Percentiles rank a stretch among this genome's conserved stretches.
Conservation (phyloP, 2,329 filamentous ascomycete species). For the Fusarium udum region DNA sequence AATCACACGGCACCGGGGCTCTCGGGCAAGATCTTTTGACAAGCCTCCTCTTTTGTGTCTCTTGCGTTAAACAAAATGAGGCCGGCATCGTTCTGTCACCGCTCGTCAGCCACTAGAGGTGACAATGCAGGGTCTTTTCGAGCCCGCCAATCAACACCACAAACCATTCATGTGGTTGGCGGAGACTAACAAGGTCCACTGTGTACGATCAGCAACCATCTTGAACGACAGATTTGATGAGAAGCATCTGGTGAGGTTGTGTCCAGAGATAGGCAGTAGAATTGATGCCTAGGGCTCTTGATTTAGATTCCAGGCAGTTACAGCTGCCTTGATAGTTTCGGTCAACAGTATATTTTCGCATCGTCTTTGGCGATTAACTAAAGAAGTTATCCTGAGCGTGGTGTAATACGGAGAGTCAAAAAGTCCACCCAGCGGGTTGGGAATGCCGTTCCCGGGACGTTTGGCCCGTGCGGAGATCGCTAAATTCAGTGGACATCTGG, state of each 20-base stretch:
- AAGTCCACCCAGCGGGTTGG: constrained; percentile 2
- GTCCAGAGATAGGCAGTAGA: constrained; percentile 1
- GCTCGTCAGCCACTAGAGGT: constrained; percentile 29
- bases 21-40: neutral
- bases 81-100: constrained; percentile 29
- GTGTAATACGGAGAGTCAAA: neutral
- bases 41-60: neutral
- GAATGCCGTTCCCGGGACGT: constrained; percentile 5
- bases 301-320: neutral
- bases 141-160: constrained; percentile 12
- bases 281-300: neutral
- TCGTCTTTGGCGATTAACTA: neutral
- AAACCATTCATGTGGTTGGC: neutral
- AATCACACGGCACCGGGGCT: neutral
- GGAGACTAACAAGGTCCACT: constrained; percentile 2
- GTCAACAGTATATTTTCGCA: neutral
- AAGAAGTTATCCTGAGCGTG: neutral
- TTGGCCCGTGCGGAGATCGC: constrained; percentile 10
- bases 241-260: neutral
- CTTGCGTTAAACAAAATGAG: constrained; percentile 12
- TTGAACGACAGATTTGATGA: neutral
- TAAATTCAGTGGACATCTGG: neutral
- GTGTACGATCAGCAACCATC: constrained; percentile 6
- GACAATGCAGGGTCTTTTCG: constrained; percentile 30
- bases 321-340: neutral